These are phyloP conservation scores for Colletotrichum trifolii DNA, from an alignment of 2,329 filamentous ascomycete genomes.

Conservation along the genomic window DNA sequence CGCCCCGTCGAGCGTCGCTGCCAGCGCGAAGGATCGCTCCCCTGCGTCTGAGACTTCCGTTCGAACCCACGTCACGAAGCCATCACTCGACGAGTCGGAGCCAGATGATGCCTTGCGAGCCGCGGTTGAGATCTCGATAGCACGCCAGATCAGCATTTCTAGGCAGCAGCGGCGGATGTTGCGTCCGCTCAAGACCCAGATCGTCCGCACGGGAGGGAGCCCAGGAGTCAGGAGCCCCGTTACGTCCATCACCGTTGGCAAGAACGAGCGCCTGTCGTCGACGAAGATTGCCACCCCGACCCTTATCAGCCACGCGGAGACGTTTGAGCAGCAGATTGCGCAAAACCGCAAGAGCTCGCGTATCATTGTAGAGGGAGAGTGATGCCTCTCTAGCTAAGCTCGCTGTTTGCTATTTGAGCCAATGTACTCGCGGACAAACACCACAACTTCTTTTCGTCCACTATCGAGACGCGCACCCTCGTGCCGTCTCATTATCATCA, in stretches of 20 bases:
- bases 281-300: conserved; percentile 58
- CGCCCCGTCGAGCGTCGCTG: conserved; percentile 39
- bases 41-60: conserved; percentile 48
- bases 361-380: conserved; percentile 60
- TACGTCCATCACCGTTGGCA: conserved; percentile 33
- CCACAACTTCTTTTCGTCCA: conserved; percentile 16
- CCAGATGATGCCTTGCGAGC: conserved; percentile 58
- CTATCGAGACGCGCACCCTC: conserved; percentile 1
- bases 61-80: conserved; percentile 47
- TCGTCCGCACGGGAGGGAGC: conserved; percentile 31
- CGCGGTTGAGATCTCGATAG: conserved; percentile 74
- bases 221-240: conserved; percentile 28
- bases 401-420: background rate
- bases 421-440: background rate
- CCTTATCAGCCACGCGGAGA: conserved; percentile 52
- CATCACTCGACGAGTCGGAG: conserved; percentile 49
- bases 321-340: conserved; percentile 45
- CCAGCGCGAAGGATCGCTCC: conserved; percentile 45
- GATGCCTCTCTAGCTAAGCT: conserved; percentile 35
- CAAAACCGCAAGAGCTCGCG: conserved; percentile 64
- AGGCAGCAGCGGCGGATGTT: conserved; percentile 70
- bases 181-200: conserved; percentile 60
- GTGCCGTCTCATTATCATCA: background rate
- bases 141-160: conserved; percentile 74
- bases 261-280: conserved; percentile 46